Conservation (phyloP, 768 basidiomycete species). For the Rhizopogon vesiculosus region DNA sequence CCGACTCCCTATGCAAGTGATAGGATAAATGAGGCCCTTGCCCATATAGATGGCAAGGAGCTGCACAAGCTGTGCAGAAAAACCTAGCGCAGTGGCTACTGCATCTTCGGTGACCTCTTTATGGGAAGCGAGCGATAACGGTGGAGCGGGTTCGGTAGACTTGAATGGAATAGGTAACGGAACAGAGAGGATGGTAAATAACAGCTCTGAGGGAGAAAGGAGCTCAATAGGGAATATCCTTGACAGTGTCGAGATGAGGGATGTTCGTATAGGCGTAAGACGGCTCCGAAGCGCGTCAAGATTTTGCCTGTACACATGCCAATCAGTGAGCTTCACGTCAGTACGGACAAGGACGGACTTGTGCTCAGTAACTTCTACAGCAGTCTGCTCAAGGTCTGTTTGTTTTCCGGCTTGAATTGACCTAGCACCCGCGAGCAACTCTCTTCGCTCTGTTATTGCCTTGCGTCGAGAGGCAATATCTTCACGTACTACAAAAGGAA, state of each 20-base stretch:
- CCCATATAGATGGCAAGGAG: constrained; percentile 77
- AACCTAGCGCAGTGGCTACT: constrained; percentile 87
- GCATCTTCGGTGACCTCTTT: constrained; percentile 79
- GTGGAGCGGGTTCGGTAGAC: constrained; percentile 78
- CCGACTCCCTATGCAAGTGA: constrained; percentile 86
- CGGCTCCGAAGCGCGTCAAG: constrained; percentile 42
- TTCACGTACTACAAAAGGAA: constrained; percentile 32
- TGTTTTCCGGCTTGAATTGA: constrained; percentile 32
- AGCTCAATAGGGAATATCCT: constrained; percentile 89
- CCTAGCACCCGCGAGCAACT: constrained; percentile 39
- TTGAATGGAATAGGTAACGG: constrained; percentile 87
- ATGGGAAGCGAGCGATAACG: constrained; percentile 59
- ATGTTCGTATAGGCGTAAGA: constrained; percentile 51
- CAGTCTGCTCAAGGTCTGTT: constrained; percentile 18
- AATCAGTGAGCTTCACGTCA: constrained; percentile 4
- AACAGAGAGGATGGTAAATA: constrained; percentile 81
- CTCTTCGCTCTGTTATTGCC: constrained; percentile 41
- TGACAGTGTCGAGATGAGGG: constrained; percentile 66
- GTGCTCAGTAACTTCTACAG: constrained; percentile 32
- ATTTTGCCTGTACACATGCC: constrained; percentile 34
- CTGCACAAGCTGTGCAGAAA: constrained; percentile 83
- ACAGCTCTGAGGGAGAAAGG: constrained; percentile 74
- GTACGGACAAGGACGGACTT: constrained; percentile 25
- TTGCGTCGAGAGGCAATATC: constrained; percentile 40
- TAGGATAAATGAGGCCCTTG: constrained; percentile 77